Evolutionary conservation across 306 rosid genomes (phyloP).

Genomic region (Begonia peltatifolia): DNA sequence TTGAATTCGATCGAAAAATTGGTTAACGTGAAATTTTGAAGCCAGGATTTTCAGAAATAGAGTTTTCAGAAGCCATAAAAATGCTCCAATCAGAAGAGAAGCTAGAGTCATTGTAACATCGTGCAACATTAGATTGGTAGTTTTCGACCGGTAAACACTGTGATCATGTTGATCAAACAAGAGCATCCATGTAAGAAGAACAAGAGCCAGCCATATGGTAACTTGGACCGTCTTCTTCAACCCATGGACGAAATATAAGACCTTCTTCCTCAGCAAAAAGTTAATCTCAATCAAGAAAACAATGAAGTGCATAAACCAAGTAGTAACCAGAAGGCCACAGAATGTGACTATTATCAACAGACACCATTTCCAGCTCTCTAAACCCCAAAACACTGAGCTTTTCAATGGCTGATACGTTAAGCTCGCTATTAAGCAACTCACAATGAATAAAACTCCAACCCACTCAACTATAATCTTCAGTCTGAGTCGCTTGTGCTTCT

Average conservation of each 20-base stretch:
- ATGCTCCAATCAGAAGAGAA: constrained; percentile 56
- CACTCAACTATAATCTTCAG: constrained; percentile 32
- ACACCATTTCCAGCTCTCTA: constrained; percentile 80
- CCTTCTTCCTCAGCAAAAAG: constrained; percentile 53
- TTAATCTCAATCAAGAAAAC: constrained; percentile 78
- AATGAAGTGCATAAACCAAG: constrained; percentile 58
- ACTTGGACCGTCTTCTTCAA: constrained; percentile 63
- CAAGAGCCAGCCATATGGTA: constrained; percentile 18
- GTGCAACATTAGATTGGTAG: constrained; percentile 24
- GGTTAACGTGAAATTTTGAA: constrained; percentile 61
- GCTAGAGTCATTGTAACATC: constrained; percentile 33
- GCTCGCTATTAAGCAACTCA: constrained; percentile 37
- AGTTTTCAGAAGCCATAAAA: constrained; percentile 64
- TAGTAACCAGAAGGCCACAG: constrained; percentile 62
- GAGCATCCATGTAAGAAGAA: constrained; percentile 54
- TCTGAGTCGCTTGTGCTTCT: constrained; percentile 29
- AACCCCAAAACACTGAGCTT: constrained; percentile 28
- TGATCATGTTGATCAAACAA: constrained; percentile 22
- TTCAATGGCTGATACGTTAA: constrained; percentile 24
- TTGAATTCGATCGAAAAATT: constrained; percentile 83
- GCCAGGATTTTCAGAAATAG: constrained; percentile 10
- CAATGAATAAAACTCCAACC: constrained; percentile 28
- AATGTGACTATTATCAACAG: constrained; percentile 57
- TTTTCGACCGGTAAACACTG: constrained; percentile 31
- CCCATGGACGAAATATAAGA: constrained; percentile 86